Evolutionary conservation across 1,139 yeast species (phyloP).

Genomic region (Blastobotrys raffinosifermentans): DNA sequence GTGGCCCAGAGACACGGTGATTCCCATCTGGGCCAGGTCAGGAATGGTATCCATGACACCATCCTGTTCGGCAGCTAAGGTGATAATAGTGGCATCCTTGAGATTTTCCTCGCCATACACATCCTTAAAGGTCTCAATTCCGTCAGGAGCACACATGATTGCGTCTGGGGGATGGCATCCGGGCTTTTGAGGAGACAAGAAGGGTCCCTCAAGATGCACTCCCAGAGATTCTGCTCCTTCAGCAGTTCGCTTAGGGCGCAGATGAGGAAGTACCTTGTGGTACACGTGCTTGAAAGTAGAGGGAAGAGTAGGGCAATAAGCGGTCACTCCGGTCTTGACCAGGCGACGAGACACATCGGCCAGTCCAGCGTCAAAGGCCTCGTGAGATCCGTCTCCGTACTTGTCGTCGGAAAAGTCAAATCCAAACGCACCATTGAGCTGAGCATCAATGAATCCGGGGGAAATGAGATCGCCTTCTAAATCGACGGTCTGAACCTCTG

Average conservation of each 20-base stretch:
- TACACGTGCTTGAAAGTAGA: slow-evolving; percentile 52
- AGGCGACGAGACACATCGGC: slow-evolving; percentile 28
- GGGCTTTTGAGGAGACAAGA: slow-evolving; percentile 48
- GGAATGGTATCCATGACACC: slow-evolving; percentile 50
- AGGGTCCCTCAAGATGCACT: slow-evolving; percentile 64
- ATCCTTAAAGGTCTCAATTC: slow-evolving; percentile 36
- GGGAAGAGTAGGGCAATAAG: slow-evolving; percentile 57
- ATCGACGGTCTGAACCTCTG: slow-evolving; percentile 36
- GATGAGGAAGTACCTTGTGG: slow-evolving; percentile 44
- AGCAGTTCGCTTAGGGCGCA: slow-evolving; percentile 36
- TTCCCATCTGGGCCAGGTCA: slow-evolving; percentile 33
- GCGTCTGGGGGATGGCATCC: slow-evolving; percentile 61
- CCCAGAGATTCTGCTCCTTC: slow-evolving; percentile 51
- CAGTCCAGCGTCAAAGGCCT: slow-evolving; percentile 25
- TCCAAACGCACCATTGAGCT: slow-evolving; percentile 58
- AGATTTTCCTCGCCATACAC: slow-evolving; percentile 45
- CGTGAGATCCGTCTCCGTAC: slow-evolving; percentile 34
- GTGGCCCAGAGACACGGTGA: slow-evolving; percentile 54
- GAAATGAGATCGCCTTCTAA: slow-evolving; percentile 46
- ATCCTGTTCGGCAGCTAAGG: slow-evolving; percentile 59
- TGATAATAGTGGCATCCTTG: slow-evolving; percentile 46
- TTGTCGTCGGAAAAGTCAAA: slow-evolving; percentile 46
- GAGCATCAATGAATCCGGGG: slow-evolving; percentile 59
- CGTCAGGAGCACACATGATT: slow-evolving; percentile 44
- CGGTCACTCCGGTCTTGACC: slow-evolving; percentile 52